phyloP scores from a whole-genome alignment of 2,329 filamentous ascomycete species.

The Pseudogymnoascus sp. region DNA sequence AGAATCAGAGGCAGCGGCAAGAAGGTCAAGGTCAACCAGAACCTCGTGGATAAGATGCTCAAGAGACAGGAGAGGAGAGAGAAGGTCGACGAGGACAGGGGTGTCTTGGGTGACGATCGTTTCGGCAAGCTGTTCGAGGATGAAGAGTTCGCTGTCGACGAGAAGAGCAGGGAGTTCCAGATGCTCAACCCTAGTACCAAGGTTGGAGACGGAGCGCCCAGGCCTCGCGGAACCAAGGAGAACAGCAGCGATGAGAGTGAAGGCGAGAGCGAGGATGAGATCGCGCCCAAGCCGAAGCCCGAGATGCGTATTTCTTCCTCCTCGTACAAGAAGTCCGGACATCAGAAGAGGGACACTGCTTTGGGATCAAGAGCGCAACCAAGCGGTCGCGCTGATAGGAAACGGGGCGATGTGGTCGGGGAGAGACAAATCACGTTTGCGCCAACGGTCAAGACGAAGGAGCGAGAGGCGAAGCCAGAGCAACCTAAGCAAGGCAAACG shows the following conservation, averaged over 20 bases:
- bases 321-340: conserved; percentile 51
- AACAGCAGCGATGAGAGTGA: conserved; percentile 32
- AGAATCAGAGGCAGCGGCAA: conserved; percentile 80
- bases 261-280: conserved; percentile 36
- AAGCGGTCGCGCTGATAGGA: conserved; percentile 35
- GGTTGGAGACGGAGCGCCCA: conserved; percentile 27
- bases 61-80: conserved; percentile 53
- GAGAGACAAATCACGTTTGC: conserved; percentile 67
- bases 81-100: conserved; percentile 49
- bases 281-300: conserved; percentile 23
- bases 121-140: conserved; percentile 88
- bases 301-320: conserved; percentile 62
- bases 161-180: conserved; percentile 77
- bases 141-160: conserved; percentile 86
- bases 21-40: conserved; percentile 95
- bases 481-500: conserved; percentile 20
- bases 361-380: conserved; percentile 49
- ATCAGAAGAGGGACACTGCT: conserved; percentile 42
- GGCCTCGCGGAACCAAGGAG: conserved; percentile 36
- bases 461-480: conserved; percentile 28
- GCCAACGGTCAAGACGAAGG: conserved; percentile 48
- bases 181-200: conserved; percentile 80
- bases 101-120: conserved; percentile 72
- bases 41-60: conserved; percentile 64
- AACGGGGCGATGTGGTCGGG: conserved; percentile 44